These are phyloP conservation scores for Zygotorulaspora chibaensis DNA, from an alignment of 805 yeast genomes.

Conservation along the genomic window DNA sequence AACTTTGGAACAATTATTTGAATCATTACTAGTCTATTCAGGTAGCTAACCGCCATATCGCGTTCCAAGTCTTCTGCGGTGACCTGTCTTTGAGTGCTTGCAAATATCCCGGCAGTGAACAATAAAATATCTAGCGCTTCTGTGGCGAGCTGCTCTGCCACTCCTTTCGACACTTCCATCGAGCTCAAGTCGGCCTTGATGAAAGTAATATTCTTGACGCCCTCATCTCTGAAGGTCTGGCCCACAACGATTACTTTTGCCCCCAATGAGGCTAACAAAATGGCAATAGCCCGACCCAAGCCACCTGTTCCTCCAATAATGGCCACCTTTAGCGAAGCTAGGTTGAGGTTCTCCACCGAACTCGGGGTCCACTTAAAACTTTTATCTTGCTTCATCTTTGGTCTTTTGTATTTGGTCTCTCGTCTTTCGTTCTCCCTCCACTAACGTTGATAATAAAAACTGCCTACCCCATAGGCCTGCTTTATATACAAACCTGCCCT, in stretches of 20 bases:
- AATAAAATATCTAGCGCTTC: constrained; percentile 29
- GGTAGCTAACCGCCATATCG: constrained; percentile 39
- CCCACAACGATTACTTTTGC: constrained; percentile 38
- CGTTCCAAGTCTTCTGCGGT: constrained; percentile 39
- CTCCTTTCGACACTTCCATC: constrained; percentile 23
- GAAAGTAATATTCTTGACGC: constrained; percentile 26
- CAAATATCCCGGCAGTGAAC: constrained; percentile 42
- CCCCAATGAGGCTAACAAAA: constrained; percentile 26
- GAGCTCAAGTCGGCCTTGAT: constrained; percentile 36
- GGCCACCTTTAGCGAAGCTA: constrained; percentile 18
- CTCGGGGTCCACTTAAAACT: constrained; percentile 4
- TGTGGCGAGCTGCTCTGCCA: constrained; percentile 25
- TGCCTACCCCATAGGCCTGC: too few relatives aligned
- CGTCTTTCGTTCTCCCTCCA: too few relatives aligned
- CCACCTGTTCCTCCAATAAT: constrained; percentile 43
- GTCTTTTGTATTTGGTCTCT: too few relatives aligned
- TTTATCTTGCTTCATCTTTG: constrained; percentile 6
- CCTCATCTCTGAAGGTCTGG: constrained; percentile 33
- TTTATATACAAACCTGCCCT: too few relatives aligned
- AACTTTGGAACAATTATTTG: constrained; percentile 28
- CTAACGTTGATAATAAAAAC: too few relatives aligned
- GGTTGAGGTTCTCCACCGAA: constrained; percentile 2
- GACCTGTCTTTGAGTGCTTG: constrained; percentile 30
- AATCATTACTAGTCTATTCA: constrained; percentile 36
- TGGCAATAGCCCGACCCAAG: constrained; percentile 36